These are phyloP conservation scores for Brasilioporus rufonigricans DNA, from an alignment of 768 basidiomycete species.

Conservation along the genomic window DNA sequence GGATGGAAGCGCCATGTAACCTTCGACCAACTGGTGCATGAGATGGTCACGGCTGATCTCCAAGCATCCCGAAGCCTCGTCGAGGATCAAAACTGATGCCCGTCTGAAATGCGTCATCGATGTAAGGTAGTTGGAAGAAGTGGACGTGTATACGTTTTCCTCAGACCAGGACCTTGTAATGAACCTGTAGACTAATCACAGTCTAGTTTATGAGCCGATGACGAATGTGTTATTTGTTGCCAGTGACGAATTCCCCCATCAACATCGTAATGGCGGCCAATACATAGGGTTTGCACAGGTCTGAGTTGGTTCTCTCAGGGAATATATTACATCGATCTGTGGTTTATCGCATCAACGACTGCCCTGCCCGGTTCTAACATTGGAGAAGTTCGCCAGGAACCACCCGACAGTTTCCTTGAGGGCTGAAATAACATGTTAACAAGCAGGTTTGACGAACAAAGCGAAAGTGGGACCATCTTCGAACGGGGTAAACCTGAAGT, in stretches of 20 bases:
- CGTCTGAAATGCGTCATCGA: neutral
- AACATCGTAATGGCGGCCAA: no score
- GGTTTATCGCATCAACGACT: conserved; percentile 11
- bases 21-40: conserved; percentile 81
- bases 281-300: neutral
- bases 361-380: conserved; percentile 56
- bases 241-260: neutral
- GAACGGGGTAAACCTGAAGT: conserved; percentile 91
- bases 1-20: conserved; percentile 88
- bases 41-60: conserved; percentile 89
- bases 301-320: neutral
- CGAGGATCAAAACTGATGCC: conserved; percentile 73
- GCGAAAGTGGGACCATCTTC: conserved; percentile 51
- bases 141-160: neutral
- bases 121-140: neutral
- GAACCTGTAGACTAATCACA: neutral
- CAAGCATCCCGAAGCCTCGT: conserved; percentile 69
- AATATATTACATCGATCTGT: conserved; percentile 6
- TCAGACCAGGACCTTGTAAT: conserved; percentile 4
- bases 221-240: neutral
- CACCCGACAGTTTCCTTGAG: conserved; percentile 77
- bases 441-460: neutral
- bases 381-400: conserved; percentile 83
- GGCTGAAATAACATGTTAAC: conserved; percentile 42
- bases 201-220: conserved; percentile 4